Evolutionary conservation across 805 yeast species (phyloP).

Genomic region (Starmerella bombi): DNA sequence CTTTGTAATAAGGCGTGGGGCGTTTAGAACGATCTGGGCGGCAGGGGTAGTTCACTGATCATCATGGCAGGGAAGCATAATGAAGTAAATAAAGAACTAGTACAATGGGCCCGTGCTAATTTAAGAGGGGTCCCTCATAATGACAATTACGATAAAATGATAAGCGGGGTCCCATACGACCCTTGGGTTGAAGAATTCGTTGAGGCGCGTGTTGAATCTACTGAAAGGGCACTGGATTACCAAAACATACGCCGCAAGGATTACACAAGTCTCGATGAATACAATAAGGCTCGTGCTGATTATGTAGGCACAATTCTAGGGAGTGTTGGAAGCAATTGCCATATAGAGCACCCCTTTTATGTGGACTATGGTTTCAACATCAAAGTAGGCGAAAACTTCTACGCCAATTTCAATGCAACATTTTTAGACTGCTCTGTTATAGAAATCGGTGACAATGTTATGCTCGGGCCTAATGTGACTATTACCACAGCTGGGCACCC

Average conservation of each 20-base stretch:
- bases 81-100: slow-evolving; percentile 11
- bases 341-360: slow-evolving; percentile 44
- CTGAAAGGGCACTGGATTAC: slow-evolving; percentile 25
- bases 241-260: slow-evolving; percentile 23
- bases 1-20: too few species aligned
- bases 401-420: slow-evolving; percentile 40
- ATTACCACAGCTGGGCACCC: slow-evolving; percentile 56
- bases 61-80: too few species aligned
- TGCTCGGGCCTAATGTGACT: slow-evolving; percentile 51
- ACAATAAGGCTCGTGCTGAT: slow-evolving; percentile 29
- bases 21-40: too few species aligned
- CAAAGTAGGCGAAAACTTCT: slow-evolving; percentile 43
- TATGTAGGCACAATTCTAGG: slow-evolving; percentile 38
- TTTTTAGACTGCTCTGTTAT: slow-evolving; percentile 50
- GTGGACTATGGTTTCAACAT: slow-evolving; percentile 60
- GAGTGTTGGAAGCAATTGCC: slow-evolving; percentile 30
- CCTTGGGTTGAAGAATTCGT: slow-evolving; percentile 23
- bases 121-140: slow-evolving; percentile 9
- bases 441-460: slow-evolving; percentile 44
- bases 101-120: slow-evolving; percentile 13
- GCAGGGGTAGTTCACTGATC: too few species aligned
- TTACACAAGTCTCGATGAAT: slow-evolving; percentile 21
- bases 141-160: slow-evolving; percentile 43
- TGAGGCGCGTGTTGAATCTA: slow-evolving; percentile 23
- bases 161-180: slow-evolving; percentile 38